phyloP scores from a whole-genome alignment of 2,329 filamentous ascomycete genomes.

The Xenoacremonium recifei region DNA sequence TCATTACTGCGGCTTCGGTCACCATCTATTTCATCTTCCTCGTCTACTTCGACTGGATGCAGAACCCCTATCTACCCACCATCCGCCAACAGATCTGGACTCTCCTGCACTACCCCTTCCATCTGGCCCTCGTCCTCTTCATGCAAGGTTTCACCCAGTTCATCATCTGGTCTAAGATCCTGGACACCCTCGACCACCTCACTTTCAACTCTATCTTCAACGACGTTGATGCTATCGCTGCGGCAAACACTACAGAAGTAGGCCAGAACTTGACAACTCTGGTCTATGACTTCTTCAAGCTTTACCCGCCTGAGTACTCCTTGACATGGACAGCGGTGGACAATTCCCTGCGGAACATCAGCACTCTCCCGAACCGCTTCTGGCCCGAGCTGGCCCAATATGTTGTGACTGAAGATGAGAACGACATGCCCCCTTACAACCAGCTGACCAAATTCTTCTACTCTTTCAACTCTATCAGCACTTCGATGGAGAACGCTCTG shows the following conservation, averaged over 20 bases:
- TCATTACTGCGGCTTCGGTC: conserved; percentile 36
- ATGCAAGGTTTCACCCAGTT: conserved; percentile 62
- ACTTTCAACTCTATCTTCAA: conserved; percentile 10
- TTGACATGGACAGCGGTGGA: conserved; percentile 17
- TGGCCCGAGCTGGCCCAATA: conserved; percentile 22
- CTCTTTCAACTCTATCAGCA: conserved; percentile 9
- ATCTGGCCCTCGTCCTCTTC: conserved; percentile 61
- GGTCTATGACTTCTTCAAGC: conserved; percentile 20
- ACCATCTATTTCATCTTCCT: conserved; percentile 47
- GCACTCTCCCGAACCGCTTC: conserved; percentile 23
- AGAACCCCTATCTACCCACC: conserved; percentile 56
- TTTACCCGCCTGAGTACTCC: conserved; percentile 26
- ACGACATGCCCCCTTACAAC: conserved; percentile 2
- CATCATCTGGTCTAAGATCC: conserved; percentile 42
- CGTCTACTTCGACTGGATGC: conserved; percentile 61
- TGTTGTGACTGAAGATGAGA: conserved; percentile 3
- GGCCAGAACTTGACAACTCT: conserved; percentile 14
- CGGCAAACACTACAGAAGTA: conserved; percentile 19
- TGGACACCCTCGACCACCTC: conserved; percentile 27
- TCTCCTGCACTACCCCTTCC: conserved; percentile 60
- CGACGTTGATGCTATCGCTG: conserved; percentile 8
- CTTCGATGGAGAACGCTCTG: conserved; percentile 28
- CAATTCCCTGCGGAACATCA: conserved; percentile 26
- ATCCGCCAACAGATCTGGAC: conserved; percentile 61
- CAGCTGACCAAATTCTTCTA: conserved; percentile 6